Percentiles rank a stretch among this genome's conserved stretches.
These are phyloP conservation scores for Rutstroemia sydowiana DNA, from an alignment of 2,329 filamentous ascomycete species.

Conservation along the genomic window DNA sequence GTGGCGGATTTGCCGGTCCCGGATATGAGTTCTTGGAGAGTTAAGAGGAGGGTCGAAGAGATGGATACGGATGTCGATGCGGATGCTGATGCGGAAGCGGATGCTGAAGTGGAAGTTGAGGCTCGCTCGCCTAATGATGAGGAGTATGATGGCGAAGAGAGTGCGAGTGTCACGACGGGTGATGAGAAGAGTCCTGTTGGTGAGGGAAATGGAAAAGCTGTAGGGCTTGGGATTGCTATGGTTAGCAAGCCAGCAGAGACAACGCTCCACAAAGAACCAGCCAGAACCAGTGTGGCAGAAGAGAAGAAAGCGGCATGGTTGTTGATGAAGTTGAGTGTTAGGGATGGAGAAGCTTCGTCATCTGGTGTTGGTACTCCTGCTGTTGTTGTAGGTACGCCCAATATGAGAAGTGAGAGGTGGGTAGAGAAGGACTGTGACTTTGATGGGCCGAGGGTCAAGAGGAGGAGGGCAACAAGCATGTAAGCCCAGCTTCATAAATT, in stretches of 20 bases:
- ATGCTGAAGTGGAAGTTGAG: slow-evolving; percentile 6
- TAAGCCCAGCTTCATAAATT: slow-evolving; percentile 11
- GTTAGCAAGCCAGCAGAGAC: too few species aligned
- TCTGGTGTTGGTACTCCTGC: background rate
- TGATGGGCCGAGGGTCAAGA: slow-evolving; percentile 33
- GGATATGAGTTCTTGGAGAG: too few species aligned
- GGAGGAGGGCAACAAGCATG: slow-evolving; percentile 35
- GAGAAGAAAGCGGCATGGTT: slow-evolving; percentile 41
- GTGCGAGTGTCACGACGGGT: slow-evolving; percentile 14
- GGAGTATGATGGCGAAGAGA: slow-evolving; percentile 25
- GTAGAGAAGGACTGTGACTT: slow-evolving; percentile 5
- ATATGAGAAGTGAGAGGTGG: background rate
- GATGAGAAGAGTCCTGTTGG: slow-evolving; percentile 2
- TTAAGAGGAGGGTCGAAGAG: slow-evolving; percentile 20
- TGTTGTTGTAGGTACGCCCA: background rate
- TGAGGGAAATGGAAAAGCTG: too few species aligned
- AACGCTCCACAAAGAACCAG: too few species aligned
- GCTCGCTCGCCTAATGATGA: slow-evolving; percentile 21
- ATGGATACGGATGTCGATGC: too few species aligned
- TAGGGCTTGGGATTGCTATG: too few species aligned
- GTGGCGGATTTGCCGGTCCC: too few species aligned
- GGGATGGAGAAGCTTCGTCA: slow-evolving; percentile 25
- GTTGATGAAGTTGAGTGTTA: slow-evolving; percentile 41
- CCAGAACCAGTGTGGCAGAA: slow-evolving; percentile 20
- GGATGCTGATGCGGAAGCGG: slow-evolving; percentile 9